Percentiles rank a stretch among this genome's conserved stretches.
Conservation (phyloP, 176 grass and related monocot genomes). For the Oryza meridionalis region DNA sequence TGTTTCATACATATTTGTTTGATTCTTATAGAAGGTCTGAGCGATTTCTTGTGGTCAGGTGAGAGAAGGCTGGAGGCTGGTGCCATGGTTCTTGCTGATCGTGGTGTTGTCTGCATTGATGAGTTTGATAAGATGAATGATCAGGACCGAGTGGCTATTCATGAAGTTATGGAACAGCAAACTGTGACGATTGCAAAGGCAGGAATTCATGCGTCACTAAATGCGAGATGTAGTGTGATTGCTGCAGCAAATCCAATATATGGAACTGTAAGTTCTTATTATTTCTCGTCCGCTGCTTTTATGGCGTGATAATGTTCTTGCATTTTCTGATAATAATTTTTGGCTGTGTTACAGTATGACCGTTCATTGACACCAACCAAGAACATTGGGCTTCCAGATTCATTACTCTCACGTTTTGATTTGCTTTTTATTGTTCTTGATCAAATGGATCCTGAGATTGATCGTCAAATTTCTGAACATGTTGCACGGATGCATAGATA, state of each 20-base stretch:
- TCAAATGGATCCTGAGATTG: constrained; percentile 99
- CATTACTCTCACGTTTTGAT: constrained; percentile 98
- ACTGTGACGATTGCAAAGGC: constrained; percentile 99
- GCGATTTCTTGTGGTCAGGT: constrained; percentile 48
- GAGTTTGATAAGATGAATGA: constrained; percentile 99
- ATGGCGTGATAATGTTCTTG: not conserved
- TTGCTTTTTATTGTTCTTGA: constrained; percentile 98
- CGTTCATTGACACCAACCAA: constrained; percentile 95
- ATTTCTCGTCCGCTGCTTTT: constrained; percentile 6
- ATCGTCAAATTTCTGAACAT: constrained; percentile 94
- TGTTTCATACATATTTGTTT: constrained; percentile 1
- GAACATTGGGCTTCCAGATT: constrained; percentile 97
- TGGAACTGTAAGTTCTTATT: constrained; percentile 71
- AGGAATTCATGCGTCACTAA: constrained; percentile 95
- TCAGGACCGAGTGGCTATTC: constrained; percentile 95
- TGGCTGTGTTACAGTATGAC: constrained; percentile 71
- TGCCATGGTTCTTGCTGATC: constrained; percentile 99
- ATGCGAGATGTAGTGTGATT: constrained; percentile 97
- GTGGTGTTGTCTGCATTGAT: constrained; percentile 95
- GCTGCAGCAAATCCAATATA: constrained; percentile 99
- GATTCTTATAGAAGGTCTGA: constrained; percentile 8
- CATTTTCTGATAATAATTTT: constrained; percentile 39
- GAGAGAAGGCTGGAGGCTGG: constrained; percentile 99
- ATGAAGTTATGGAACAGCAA: constrained; percentile 99
- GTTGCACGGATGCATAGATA: constrained; percentile 97